These are phyloP conservation scores for Sporothrix protearum DNA, from an alignment of 2,329 filamentous ascomycete genomes.

Conservation along the genomic window DNA sequence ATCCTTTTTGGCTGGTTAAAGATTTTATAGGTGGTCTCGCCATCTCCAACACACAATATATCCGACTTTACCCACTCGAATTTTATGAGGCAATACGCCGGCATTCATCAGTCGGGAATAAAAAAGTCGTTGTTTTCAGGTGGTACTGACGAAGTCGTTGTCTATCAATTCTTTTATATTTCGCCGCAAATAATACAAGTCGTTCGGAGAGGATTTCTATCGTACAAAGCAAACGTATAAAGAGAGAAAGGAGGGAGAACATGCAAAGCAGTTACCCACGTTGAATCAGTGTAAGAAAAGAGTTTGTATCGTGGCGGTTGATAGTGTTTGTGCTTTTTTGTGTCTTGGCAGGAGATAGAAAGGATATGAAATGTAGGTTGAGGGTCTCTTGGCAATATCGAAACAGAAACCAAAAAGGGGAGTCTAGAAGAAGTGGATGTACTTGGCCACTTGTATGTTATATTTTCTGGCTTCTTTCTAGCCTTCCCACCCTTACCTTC, in stretches of 20 bases:
- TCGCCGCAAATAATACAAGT: neutral
- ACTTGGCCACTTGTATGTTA: neutral
- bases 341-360: neutral
- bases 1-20: neutral
- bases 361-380: neutral
- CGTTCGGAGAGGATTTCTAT: neutral
- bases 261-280: constrained; percentile 14
- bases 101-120: too few relatives aligned
- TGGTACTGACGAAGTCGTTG: neutral
- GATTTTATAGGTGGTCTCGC: neutral
- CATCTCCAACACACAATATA: neutral
- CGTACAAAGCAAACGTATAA: neutral
- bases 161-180: neutral
- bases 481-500: too few relatives aligned
- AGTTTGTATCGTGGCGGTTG: neutral
- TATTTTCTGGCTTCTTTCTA: neutral
- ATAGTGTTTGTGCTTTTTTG: neutral
- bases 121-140: too few relatives aligned
- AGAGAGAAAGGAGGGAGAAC: neutral
- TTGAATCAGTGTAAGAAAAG: neutral
- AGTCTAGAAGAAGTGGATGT: neutral
- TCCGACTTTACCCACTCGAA: neutral
- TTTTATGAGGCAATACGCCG: neutral
- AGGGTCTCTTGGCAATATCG: neutral
- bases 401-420: neutral